These are phyloP conservation scores for Sporothrix mexicana DNA, from an alignment of 2,329 filamentous ascomycete species.

Conservation along the genomic window DNA sequence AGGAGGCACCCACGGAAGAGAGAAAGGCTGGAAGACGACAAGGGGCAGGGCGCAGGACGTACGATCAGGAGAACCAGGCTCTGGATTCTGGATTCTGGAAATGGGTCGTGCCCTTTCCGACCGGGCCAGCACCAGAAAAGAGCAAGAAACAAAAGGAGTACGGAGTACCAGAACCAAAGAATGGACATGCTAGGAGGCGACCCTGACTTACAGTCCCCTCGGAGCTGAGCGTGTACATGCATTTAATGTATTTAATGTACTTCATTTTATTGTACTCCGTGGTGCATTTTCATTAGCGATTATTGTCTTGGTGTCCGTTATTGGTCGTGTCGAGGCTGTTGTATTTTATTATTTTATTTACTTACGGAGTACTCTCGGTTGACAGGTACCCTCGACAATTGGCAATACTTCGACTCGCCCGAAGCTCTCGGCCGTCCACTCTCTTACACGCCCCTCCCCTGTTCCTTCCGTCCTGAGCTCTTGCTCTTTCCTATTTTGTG, in stretches of 20 bases:
- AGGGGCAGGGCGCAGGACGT: background rate
- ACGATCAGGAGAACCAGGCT: conserved; percentile 4
- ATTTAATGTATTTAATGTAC: background rate
- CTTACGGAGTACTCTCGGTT: background rate
- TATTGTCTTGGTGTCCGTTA: no score
- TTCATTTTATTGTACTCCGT: background rate
- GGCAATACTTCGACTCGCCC: background rate
- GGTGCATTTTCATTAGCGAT: no score
- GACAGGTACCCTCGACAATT: background rate
- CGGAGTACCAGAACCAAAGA: background rate
- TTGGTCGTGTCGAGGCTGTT: no score
- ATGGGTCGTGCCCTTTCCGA: background rate
- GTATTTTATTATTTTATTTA: background rate
- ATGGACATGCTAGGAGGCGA: no score
- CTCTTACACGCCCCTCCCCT: conserved; percentile 18
- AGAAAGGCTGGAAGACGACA: background rate
- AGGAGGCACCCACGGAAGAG: background rate
- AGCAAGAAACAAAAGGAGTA: no score
- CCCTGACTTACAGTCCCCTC: no score
- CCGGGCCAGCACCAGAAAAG: background rate
- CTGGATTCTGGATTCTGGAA: background rate
- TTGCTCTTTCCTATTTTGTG: background rate
- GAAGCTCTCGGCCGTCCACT: background rate
- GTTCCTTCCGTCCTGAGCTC: background rate
- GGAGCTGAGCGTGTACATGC: background rate